These are phyloP conservation scores for Boletus edulis DNA, from an alignment of 768 basidiomycete species.

Conservation along the genomic window DNA sequence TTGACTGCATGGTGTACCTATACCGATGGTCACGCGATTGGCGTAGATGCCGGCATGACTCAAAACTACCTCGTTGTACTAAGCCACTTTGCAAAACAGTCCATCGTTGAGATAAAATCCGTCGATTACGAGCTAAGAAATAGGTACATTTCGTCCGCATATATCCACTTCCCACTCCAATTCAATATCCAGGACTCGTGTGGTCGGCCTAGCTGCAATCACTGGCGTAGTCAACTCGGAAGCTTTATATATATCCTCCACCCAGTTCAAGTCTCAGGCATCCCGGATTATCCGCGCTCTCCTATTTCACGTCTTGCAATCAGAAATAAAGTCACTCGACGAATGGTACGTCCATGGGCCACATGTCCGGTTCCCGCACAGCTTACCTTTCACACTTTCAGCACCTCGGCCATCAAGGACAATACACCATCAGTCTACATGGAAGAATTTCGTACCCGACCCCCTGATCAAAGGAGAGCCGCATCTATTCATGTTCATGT, in stretches of 20 bases:
- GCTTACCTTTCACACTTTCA: constrained; percentile 23
- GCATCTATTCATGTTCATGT: constrained; percentile 87
- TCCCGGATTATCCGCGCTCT: constrained; percentile 70
- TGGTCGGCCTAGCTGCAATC: constrained; percentile 84
- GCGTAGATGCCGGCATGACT: constrained; percentile 69
- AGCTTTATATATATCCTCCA: constrained; percentile 69
- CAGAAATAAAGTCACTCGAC: constrained; percentile 56
- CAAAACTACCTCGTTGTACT: constrained; percentile 69
- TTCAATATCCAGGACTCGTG: constrained; percentile 55
- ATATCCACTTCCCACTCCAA: neutral
- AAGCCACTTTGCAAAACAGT: constrained; percentile 59
- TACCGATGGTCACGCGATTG: constrained; percentile 82
- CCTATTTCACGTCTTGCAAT: constrained; percentile 62
- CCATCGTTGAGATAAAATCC: constrained; percentile 45
- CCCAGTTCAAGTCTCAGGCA: constrained; percentile 72
- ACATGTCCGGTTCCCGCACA: neutral
- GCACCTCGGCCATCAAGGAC: constrained; percentile 62
- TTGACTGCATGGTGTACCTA: constrained; percentile 93
- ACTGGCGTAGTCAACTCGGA: constrained; percentile 81
- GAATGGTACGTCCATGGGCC: constrained; percentile 51
- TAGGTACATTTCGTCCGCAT: constrained; percentile 44
- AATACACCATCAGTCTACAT: constrained; percentile 75
- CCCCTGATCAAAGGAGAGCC: constrained; percentile 76
- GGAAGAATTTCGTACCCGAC: constrained; percentile 79
- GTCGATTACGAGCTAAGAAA: constrained; percentile 71